Evolutionary conservation across 116 monocot genomes (phyloP), one percentile per base, ranked within the genome.

Genomic region (Zostera marina): DNA sequence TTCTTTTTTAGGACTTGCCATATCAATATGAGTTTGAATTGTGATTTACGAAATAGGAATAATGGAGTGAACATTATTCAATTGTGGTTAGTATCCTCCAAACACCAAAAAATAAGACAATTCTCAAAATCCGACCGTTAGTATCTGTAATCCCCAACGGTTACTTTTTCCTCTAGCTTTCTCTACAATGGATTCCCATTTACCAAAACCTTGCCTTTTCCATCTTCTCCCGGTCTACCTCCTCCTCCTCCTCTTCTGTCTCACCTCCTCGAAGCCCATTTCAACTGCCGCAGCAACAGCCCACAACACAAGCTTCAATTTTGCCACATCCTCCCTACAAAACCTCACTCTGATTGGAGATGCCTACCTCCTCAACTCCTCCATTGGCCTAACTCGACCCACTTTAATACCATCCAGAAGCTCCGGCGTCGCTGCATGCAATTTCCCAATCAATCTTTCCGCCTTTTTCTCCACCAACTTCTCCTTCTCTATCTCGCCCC

Each of bases 331-430:
- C 54, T 82, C 86, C 9, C 66, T 82, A 68, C 74, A 64, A 46
- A 87, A 83, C 70, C 68, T 87, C 59, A 92, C 92, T n/a, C 72
- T 92, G 47, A 76, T 87, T 54, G 92, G 87, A 0, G 87, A 83
- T 73, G 68, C 87, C 47, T 81, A 70, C 74, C 76, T 83, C 59
- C 64, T 66, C 9, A 74, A 78, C 47, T 74, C 70, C 64, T 54
- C 76, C 54, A 47, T 87, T 23, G 76, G 78, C 14, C 83, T 92
- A 51, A 84, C 90, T 38, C 56, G 67, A 11, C 67, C 76, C n/a
- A 63, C 85, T 25, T 44, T 21, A 22, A 85, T 84, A 21, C 85
- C 85, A 45, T 68, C 61, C 9, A 77, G 81, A 12, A 56, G 68
- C 80, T 41, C 80, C 49, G 80, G 83, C 13, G 42, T 76, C 53